These are phyloP conservation scores for Verticillium longisporum DNA, from an alignment of 2,329 filamentous ascomycete genomes.

Conservation along the genomic window DNA sequence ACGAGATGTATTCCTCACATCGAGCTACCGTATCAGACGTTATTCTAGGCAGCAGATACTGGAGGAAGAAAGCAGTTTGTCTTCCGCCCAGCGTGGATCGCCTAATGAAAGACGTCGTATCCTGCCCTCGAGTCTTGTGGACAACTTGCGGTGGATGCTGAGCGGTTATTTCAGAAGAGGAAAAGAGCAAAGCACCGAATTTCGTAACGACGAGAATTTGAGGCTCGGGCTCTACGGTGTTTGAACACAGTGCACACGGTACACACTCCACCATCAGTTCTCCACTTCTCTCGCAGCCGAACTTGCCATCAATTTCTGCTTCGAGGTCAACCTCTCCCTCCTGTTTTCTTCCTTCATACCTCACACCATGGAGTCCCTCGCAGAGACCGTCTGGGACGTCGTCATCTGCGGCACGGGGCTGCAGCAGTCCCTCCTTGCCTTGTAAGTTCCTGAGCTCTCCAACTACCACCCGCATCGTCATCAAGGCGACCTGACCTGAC, in stretches of 20 bases:
- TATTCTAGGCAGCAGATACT: constrained; percentile 85
- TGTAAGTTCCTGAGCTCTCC: constrained; percentile 48
- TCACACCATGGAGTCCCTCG: constrained; percentile 62
- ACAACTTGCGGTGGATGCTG: constrained; percentile 22
- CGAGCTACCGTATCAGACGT: constrained; percentile 74
- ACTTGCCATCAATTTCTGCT: constrained; percentile 1
- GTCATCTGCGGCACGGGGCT: constrained; percentile 73
- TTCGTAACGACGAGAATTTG: constrained; percentile 4
- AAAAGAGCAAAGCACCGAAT: constrained; percentile 18
- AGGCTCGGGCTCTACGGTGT: background rate
- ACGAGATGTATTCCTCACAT: constrained; percentile 51
- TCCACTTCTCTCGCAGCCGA: constrained; percentile 7
- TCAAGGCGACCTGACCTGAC: constrained; percentile 13
- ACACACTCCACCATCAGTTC: constrained; percentile 11
- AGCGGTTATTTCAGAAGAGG: constrained; percentile 30
- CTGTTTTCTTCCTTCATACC: background rate
- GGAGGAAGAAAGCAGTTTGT: constrained; percentile 47
- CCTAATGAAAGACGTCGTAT: constrained; percentile 46
- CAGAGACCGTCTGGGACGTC: constrained; percentile 71
- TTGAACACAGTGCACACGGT: constrained; percentile 11
- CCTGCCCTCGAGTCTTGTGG: constrained; percentile 19
- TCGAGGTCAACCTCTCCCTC: background rate
- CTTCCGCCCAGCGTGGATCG: constrained; percentile 53
- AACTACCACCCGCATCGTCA: constrained; percentile 12
- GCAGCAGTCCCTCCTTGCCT: constrained; percentile 70